phyloP scores from a whole-genome alignment of 2,329 filamentous ascomycete genomes.

The Endothia cerciana region DNA sequence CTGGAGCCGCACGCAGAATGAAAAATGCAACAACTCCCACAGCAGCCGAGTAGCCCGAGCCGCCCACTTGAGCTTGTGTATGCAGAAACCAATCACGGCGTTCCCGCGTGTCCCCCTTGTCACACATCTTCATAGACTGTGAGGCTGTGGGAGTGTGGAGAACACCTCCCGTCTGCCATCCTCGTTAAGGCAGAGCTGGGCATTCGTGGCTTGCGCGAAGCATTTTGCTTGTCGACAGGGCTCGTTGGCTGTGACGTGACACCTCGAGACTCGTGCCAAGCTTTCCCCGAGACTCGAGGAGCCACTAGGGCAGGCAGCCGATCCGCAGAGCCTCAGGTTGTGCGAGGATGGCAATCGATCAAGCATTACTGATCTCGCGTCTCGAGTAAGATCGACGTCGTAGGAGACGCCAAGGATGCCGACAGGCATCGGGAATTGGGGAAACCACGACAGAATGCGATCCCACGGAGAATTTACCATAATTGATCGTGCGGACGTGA shows the following conservation, averaged over 20 bases:
- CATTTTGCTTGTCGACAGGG: not conserved
- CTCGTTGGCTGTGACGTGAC: not conserved
- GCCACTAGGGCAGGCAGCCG: not conserved
- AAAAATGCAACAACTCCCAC: not conserved
- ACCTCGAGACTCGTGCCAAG: not conserved
- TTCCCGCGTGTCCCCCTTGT: not conserved
- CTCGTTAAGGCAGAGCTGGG: too few species aligned
- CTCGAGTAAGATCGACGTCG: not conserved
- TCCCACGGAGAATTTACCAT: not conserved
- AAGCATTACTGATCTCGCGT: not conserved
- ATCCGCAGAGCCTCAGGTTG: not conserved
- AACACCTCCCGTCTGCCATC: too few species aligned
- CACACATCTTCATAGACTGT: not conserved
- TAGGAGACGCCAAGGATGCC: not conserved
- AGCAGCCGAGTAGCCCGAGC: not conserved
- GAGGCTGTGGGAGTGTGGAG: too few species aligned
- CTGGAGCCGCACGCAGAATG: not conserved
- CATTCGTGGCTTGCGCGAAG: not conserved
- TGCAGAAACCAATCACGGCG: not conserved
- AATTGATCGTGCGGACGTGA: not conserved
- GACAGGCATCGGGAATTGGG: constrained; percentile 10
- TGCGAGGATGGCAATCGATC: not conserved
- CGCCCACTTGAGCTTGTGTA: not conserved
- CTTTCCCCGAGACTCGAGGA: not conserved
- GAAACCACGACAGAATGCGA: not conserved